These are phyloP conservation scores for Eurotiales sp. DNA, from an alignment of 2,329 filamentous ascomycete genomes.

Conservation along the genomic window DNA sequence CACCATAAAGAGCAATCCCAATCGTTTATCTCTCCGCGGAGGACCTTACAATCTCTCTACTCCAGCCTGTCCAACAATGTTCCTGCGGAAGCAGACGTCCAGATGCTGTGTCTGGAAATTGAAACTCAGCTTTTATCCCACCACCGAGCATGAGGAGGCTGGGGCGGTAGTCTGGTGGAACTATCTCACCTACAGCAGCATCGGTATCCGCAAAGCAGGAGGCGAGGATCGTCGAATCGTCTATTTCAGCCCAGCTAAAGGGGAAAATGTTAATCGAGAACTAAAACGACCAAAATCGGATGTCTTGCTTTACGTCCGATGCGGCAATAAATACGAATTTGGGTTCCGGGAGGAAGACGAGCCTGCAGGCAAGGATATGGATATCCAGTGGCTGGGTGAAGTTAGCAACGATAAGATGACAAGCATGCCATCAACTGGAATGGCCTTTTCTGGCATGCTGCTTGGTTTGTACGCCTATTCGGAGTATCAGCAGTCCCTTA, in stretches of 20 bases:
- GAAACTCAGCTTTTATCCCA: conserved; percentile 46
- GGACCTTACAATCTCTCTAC: conserved; percentile 51
- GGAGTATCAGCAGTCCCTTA: conserved; percentile 36
- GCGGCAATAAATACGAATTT: conserved; percentile 29
- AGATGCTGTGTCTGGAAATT: conserved; percentile 43
- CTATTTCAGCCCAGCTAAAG: conserved; percentile 21
- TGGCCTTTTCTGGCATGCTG: conserved; percentile 45
- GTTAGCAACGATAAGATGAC: conserved; percentile 33
- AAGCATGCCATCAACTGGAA: conserved; percentile 34
- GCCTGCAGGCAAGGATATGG: not conserved
- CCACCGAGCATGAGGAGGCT: conserved; percentile 46
- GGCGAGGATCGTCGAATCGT: conserved; percentile 20
- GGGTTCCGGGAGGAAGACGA: conserved; percentile 21
- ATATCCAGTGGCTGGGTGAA: conserved; percentile 25
- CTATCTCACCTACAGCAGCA: conserved; percentile 43
- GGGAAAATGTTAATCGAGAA: conserved; percentile 13
- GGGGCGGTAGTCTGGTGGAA: conserved; percentile 55
- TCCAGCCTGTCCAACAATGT: conserved; percentile 51
- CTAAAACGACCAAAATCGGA: conserved; percentile 17
- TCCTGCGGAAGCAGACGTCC: conserved; percentile 53
- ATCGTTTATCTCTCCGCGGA: conserved; percentile 48
- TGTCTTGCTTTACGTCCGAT: conserved; percentile 27
- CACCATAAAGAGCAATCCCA: conserved; percentile 44
- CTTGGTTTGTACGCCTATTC: conserved; percentile 45
- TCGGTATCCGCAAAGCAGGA: conserved; percentile 32